A percentile compares a stretch with the other conserved stretches of the same genome.
Evolutionary conservation across 1,139 yeast genomes (phyloP).

Genomic region (Lodderomyces jiufengensis): DNA sequence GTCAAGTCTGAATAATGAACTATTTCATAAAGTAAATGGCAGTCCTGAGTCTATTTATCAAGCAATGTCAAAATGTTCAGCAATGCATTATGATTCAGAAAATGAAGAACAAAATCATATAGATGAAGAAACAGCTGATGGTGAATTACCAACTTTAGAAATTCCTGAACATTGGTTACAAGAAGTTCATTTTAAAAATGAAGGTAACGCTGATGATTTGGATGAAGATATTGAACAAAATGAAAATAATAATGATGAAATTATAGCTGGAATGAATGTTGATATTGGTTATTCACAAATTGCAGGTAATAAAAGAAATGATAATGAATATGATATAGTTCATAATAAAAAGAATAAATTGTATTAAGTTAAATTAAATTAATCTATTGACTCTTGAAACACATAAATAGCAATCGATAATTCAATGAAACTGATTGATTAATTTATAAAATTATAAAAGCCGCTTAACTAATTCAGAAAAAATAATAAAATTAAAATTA

Average conservation of each 20-base stretch:
- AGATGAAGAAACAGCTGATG: conserved; percentile 10
- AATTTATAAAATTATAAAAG: no score
- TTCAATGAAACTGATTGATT: no score
- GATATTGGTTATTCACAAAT: conserved; percentile 39
- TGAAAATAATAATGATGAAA: conserved; percentile 14
- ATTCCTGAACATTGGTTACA: conserved; percentile 22
- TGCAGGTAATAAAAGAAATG: conserved; percentile 32
- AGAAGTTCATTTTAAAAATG: conserved; percentile 16
- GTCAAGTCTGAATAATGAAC: conserved; percentile 1
- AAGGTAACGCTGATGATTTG: conserved; percentile 40
- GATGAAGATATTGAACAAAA: conserved; percentile 27
- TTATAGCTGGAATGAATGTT: conserved; percentile 43
- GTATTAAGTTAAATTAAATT: no score
- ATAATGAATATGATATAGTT: conserved; percentile 9
- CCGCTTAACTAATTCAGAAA: no score
- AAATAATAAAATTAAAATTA: no score
- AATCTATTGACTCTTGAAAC: no score
- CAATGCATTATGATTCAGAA: conserved; percentile 32
- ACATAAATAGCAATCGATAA: neutral
- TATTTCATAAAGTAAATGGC: conserved; percentile 1
- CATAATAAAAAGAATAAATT: conserved; percentile 4
- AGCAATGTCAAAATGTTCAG: conserved; percentile 38
- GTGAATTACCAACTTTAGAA: conserved; percentile 14
- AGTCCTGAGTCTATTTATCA: conserved; percentile 22
- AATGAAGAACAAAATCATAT: conserved; percentile 16